Percentiles rank a stretch among this genome's conserved stretches.
phyloP scores from a whole-genome alignment of 2,329 filamentous ascomycete genomes.

The Cryphonectria radicalis region DNA sequence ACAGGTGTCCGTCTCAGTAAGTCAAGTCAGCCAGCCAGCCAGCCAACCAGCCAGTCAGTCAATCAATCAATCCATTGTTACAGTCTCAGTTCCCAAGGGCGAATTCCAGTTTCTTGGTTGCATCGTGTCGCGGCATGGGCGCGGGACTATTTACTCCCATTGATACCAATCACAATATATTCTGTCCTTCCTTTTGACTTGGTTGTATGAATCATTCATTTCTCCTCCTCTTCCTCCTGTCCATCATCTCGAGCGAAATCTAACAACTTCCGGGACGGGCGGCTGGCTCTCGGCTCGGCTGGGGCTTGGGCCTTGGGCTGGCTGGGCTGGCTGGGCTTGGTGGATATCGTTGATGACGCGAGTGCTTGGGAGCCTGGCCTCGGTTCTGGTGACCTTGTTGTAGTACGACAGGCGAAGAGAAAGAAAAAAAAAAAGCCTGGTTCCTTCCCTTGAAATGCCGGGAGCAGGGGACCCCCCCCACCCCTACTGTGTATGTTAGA shows the following conservation, averaged over 20 bases:
- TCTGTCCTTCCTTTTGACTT: no score
- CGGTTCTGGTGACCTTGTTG: background rate
- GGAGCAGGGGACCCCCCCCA: slow-evolving; percentile 1
- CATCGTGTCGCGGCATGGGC: background rate
- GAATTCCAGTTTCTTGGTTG: background rate
- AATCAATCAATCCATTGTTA: background rate
- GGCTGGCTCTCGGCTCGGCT: background rate
- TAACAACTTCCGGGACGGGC: background rate
- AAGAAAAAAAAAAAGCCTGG: background rate
- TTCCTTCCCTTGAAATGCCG: slow-evolving; percentile 6
- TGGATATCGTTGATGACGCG: slow-evolving; percentile 12
- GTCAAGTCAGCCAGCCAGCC: background rate
- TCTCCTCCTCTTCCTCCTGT: background rate
- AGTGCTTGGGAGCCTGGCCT: slow-evolving; percentile 14
- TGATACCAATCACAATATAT: background rate
- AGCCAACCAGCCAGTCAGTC: no score
- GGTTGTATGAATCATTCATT: no score
- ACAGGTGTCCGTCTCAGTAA: background rate
- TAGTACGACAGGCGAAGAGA: background rate
- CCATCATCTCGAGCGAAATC: background rate
- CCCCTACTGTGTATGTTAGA: background rate
- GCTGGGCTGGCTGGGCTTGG: background rate
- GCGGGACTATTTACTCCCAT: background rate
- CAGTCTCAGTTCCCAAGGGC: background rate
- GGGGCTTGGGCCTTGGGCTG: background rate